Evolutionary conservation across 2,329 filamentous ascomycete genomes (phyloP).

Genomic region (Aspergillus sp.): DNA sequence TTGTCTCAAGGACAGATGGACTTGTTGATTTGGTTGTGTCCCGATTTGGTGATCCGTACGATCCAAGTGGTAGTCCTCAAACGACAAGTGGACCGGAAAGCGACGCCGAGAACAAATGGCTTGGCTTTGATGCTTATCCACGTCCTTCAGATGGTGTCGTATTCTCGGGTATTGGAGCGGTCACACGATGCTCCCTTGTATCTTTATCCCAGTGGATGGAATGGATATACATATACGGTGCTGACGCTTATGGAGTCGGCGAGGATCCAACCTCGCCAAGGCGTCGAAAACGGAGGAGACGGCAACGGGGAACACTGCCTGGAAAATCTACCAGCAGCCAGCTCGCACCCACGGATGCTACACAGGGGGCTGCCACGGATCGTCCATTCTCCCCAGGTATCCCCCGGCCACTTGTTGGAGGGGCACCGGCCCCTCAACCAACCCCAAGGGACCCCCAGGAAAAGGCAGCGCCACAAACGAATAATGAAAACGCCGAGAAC

Average conservation of each 20-base stretch:
- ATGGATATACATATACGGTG: slow-evolving; percentile 79
- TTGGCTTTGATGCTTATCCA: slow-evolving; percentile 69
- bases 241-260: slow-evolving; percentile 78
- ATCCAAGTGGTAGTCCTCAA: slow-evolving; percentile 24
- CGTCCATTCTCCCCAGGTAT: slow-evolving; percentile 40
- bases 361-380: slow-evolving; percentile 20
- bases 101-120: slow-evolving; percentile 58
- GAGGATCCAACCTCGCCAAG: slow-evolving; percentile 73
- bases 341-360: background rate
- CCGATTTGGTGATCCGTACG: slow-evolving; percentile 67
- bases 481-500: slow-evolving; percentile 17
- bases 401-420: slow-evolving; percentile 43
- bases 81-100: slow-evolving; percentile 15
- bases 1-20: slow-evolving; percentile 75
- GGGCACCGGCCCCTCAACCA: slow-evolving; percentile 18
- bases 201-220: slow-evolving; percentile 84
- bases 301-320: slow-evolving; percentile 22
- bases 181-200: slow-evolving; percentile 70
- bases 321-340: slow-evolving; percentile 13
- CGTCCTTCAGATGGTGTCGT: slow-evolving; percentile 77
- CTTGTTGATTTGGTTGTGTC: slow-evolving; percentile 86
- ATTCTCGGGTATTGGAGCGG: slow-evolving; percentile 75
- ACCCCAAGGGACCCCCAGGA: slow-evolving; percentile 16
- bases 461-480: slow-evolving; percentile 15
- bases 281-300: slow-evolving; percentile 41